phyloP scores from a whole-genome alignment of 768 basidiomycete species.

The Kwoniella shandongensis region DNA sequence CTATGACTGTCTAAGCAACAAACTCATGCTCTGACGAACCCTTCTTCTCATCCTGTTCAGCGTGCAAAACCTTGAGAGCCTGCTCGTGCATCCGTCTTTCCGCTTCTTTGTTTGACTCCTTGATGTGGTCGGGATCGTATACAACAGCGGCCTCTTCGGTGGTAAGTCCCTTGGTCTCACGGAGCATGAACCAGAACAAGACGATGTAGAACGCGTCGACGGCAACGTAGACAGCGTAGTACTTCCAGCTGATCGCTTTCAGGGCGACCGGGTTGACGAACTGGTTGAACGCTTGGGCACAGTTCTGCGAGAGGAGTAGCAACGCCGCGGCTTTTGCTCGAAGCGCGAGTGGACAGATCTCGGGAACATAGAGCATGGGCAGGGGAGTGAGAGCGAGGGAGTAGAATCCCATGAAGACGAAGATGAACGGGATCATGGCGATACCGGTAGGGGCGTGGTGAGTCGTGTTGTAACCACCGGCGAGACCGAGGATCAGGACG shows the following conservation, averaged over 20 bases:
- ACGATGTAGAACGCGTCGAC: slow-evolving; percentile 12
- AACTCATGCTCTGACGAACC: too few species aligned
- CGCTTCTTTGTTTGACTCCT: slow-evolving; percentile 12
- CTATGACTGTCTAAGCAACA: too few species aligned
- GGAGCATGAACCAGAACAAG: slow-evolving; percentile 10
- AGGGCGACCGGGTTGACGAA: slow-evolving; percentile 39
- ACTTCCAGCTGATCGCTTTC: slow-evolving; percentile 36
- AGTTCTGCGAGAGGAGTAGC: slow-evolving; percentile 14
- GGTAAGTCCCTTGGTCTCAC: slow-evolving; percentile 21
- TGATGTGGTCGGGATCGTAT: slow-evolving; percentile 16
- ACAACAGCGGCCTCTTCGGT: slow-evolving; percentile 21
- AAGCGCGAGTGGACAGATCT: slow-evolving; percentile 21
- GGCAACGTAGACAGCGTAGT: slow-evolving; percentile 23
- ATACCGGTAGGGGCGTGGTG: slow-evolving; percentile 25
- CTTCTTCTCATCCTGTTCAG: slow-evolving; percentile 8
- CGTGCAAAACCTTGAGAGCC: slow-evolving; percentile 9
- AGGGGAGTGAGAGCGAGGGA: slow-evolving; percentile 27
- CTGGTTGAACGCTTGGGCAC: slow-evolving; percentile 34
- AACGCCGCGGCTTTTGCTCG: slow-evolving; percentile 21
- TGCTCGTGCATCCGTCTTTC: slow-evolving; percentile 18
- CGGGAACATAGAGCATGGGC: slow-evolving; percentile 23
- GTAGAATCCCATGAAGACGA: slow-evolving; percentile 27
- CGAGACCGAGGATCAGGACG: slow-evolving; percentile 28
- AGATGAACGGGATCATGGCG: slow-evolving; percentile 31
- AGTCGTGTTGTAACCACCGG: slow-evolving; percentile 34